phyloP scores from a whole-genome alignment of 2,329 filamentous ascomycete genomes.

The Colletotrichum sidae region DNA sequence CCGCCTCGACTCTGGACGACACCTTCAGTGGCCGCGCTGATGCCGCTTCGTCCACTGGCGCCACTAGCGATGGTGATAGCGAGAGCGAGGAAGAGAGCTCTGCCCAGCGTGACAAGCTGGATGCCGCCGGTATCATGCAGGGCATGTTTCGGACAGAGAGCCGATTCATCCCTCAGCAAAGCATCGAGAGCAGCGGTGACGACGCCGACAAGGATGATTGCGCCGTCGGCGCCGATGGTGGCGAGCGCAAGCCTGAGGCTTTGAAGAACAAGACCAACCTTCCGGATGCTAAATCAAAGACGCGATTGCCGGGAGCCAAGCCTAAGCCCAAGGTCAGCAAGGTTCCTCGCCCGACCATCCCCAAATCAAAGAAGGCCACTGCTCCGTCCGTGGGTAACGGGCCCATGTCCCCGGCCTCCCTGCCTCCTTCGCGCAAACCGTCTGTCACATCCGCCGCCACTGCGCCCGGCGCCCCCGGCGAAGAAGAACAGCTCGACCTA shows the following conservation, averaged over 20 bases:
- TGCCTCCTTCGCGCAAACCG: slow-evolving; percentile 80
- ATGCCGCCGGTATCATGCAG: slow-evolving; percentile 54
- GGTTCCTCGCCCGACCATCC: slow-evolving; percentile 48
- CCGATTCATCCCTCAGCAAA: slow-evolving; percentile 59
- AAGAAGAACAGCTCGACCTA: slow-evolving; percentile 91
- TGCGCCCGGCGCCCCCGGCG: slow-evolving; percentile 69
- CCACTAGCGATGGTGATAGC: slow-evolving; percentile 82
- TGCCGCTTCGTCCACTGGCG: slow-evolving; percentile 84
- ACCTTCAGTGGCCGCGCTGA: slow-evolving; percentile 92
- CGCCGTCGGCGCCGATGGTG: slow-evolving; percentile 49
- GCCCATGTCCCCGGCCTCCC: slow-evolving; percentile 73
- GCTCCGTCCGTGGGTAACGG: slow-evolving; percentile 41
- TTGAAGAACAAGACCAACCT: slow-evolving; percentile 48
- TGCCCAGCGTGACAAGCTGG: slow-evolving; percentile 68
- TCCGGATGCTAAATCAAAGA: slow-evolving; percentile 54
- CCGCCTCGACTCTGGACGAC: slow-evolving; percentile 92
- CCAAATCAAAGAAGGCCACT: slow-evolving; percentile 64
- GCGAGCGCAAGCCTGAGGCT: slow-evolving; percentile 54
- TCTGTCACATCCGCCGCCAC: slow-evolving; percentile 72
- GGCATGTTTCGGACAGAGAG: slow-evolving; percentile 65
- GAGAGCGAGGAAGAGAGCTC: slow-evolving; percentile 72
- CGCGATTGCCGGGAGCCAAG: slow-evolving; percentile 48
- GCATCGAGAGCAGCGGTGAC: slow-evolving; percentile 66
- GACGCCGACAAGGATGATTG: slow-evolving; percentile 63
- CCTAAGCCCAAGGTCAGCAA: slow-evolving; percentile 59